Evolutionary conservation across 1,284 basidiomycete genomes (phyloP), one percentile per base, ranked within the genome.

Genomic region (Irpex sp.): DNA sequence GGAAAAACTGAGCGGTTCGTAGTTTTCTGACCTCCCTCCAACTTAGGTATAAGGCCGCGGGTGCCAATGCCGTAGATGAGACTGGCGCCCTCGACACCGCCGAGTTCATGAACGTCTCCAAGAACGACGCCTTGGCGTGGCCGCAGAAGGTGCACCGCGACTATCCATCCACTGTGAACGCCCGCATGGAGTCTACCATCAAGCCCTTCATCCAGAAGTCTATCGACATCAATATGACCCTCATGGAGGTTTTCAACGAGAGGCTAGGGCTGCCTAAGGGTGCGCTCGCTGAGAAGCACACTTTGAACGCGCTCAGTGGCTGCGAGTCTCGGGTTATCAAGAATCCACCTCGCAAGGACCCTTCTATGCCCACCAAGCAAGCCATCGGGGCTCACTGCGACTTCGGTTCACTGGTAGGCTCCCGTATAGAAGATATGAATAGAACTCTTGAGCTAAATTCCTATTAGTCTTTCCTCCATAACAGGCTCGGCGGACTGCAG

Each of bases 401-500:
- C 64, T 78, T 78, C 62, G 78, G 78, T 19, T 74, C 74, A 36
- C 65, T 71, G 66, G 72, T 73, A 44, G 34, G 70, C 64, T 4
- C 21, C 21, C 54, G 6, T 21, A 57, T 57, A 13, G 6, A 36
- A 21, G 34, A 6, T 1, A 34, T 34, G 1, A 1, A 34, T 34
- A 34, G 5, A 7, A 34, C 31, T 34, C 6, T 34, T 34, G 31
- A 34, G 31, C 31, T 34, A 34, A 34, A 7, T 5, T 36, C 8
- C 11, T 49, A 8, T 31, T 15, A 59, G 82, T 85, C 86, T 0
- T 85, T 89, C 75, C 75, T 90, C 57, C 86, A 88, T 72, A 91
- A 91, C 71, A 82, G 82, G 13, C 81, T 92, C 0, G 89, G 89
- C 2, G 90, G 90, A 0, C 75, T 92, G 5, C 90, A 92, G 68